A percentile compares a stretch with the other conserved stretches of the same genome.
phyloP scores from a whole-genome alignment of 2,329 filamentous ascomycete genomes.

The Periconia digitata region DNA sequence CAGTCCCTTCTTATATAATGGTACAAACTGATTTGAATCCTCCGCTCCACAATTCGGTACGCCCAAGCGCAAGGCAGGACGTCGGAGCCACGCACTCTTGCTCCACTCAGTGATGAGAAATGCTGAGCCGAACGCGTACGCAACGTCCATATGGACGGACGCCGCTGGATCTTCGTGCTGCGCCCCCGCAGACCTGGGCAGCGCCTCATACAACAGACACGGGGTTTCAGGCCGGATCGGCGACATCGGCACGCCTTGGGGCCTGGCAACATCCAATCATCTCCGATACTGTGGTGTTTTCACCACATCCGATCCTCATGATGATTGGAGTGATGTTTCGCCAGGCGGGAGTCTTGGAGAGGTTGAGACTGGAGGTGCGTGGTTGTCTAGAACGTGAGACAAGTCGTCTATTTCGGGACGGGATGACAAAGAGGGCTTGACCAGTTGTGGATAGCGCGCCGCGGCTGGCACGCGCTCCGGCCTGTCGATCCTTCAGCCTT shows the following conservation, averaged over 20 bases:
- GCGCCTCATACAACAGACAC: constrained; percentile 25
- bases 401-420: constrained; percentile 4
- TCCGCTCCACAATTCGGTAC: neutral
- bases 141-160: neutral
- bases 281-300: neutral
- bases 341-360: neutral
- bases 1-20: neutral
- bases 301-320: neutral
- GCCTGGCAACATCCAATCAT: neutral
- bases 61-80: neutral
- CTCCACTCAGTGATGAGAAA: neutral
- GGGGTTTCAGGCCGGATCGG: constrained; percentile 41
- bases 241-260: neutral
- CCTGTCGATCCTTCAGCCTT: constrained; percentile 7
- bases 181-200: constrained; percentile 20
- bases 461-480: neutral
- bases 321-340: constrained; percentile 2
- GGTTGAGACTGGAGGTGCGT: constrained; percentile 2
- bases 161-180: constrained; percentile 1
- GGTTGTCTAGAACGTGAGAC: constrained; percentile 6
- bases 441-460: neutral
- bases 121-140: constrained; percentile 15
- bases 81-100: neutral
- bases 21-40: neutral
- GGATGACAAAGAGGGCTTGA: constrained; percentile 1